Percentiles rank a stretch among this genome's conserved stretches.
phyloP scores from a whole-genome alignment of 2,329 filamentous ascomycete species.

The Pezicula carpinea region DNA sequence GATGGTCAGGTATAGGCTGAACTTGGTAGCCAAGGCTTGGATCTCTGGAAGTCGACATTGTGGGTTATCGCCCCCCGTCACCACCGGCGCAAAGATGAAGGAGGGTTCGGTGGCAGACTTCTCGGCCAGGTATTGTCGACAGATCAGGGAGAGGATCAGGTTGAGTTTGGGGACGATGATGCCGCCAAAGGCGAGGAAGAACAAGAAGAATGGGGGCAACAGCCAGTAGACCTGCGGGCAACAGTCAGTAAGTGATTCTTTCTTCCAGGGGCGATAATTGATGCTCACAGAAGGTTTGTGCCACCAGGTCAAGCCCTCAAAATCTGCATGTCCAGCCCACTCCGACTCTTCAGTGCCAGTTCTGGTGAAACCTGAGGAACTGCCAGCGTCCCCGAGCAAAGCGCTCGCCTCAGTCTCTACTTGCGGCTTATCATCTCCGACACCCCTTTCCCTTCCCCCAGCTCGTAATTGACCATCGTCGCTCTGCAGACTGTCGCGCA shows the following conservation, averaged over 20 bases:
- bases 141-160: conserved; percentile 78
- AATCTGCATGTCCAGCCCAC: conserved; percentile 53
- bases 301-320: conserved; percentile 57
- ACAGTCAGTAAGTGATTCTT: conserved; percentile 20
- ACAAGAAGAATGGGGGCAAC: conserved; percentile 72
- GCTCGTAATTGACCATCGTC: neutral
- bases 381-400: neutral
- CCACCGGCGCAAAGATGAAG: conserved; percentile 57
- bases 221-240: conserved; percentile 72
- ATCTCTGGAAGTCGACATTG: conserved; percentile 80
- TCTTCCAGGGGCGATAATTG: neutral
- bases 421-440: neutral
- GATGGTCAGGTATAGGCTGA: conserved; percentile 72
- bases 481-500: neutral
- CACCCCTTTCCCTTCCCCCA: neutral
- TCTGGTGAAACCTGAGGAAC: neutral
- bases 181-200: conserved; percentile 82
- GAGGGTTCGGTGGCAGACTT: conserved; percentile 52
- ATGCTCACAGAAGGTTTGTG: conserved; percentile 54
- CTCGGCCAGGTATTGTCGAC: conserved; percentile 75
- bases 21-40: conserved; percentile 70
- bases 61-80: conserved; percentile 65
- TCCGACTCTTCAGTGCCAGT: conserved; percentile 10
- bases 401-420: neutral
- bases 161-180: conserved; percentile 84